phyloP scores from a whole-genome alignment of 1,139 yeast genomes.

The Candida albicans region DNA sequence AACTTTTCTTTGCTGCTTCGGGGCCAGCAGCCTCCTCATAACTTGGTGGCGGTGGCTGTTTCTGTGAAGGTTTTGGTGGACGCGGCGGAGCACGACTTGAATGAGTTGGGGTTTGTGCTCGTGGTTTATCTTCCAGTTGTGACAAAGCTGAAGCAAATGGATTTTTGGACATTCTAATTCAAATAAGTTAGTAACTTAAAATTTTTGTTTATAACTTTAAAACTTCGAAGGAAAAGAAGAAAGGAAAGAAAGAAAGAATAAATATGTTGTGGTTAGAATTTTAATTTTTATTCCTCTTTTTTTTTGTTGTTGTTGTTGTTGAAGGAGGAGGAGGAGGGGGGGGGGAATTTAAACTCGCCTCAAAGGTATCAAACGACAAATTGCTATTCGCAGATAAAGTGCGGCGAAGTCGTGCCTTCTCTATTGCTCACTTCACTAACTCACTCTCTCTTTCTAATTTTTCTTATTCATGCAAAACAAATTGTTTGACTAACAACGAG shows the following conservation, averaged over 20 bases:
- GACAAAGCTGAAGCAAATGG: conserved; percentile 54
- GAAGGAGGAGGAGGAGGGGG: not conserved
- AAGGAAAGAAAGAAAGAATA: not conserved
- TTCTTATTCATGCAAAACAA: not conserved
- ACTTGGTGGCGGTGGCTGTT: conserved; percentile 48
- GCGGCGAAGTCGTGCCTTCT: no score
- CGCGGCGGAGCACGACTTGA: conserved; percentile 28
- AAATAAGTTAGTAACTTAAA: conserved; percentile 1
- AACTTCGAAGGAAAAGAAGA: not conserved
- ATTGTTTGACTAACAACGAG: conserved; percentile 1
- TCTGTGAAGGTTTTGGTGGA: conserved; percentile 32
- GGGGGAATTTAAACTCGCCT: not conserved
- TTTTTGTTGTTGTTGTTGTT: not conserved
- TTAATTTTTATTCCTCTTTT: not conserved
- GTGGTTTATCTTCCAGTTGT: conserved; percentile 4
- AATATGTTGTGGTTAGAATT: not conserved
- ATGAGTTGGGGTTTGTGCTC: conserved; percentile 13
- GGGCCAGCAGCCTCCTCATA: conserved; percentile 71
- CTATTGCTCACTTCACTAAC: no score
- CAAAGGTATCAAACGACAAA: not conserved
- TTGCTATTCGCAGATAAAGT: no score
- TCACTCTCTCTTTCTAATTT: no score
- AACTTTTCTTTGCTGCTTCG: conserved; percentile 40
- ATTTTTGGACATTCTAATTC: conserved; percentile 42
- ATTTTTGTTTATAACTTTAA: not conserved